Evolutionary conservation across 176 grass and related monocot species (phyloP).

Genomic region (Stipa capillata): DNA sequence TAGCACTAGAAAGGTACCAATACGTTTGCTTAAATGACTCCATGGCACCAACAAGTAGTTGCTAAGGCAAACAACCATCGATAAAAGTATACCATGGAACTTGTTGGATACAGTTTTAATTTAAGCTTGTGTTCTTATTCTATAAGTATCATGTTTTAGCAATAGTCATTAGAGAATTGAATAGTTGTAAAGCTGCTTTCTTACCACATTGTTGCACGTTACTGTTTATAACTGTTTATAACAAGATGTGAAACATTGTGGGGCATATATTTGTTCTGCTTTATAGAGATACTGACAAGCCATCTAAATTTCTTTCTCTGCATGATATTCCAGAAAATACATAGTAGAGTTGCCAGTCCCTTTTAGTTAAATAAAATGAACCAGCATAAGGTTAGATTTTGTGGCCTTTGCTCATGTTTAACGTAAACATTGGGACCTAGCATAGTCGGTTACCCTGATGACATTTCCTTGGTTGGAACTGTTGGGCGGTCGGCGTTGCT

Average conservation of each 20-base stretch:
- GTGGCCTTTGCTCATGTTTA: constrained; percentile 50
- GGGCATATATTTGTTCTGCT: neutral
- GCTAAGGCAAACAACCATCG: neutral
- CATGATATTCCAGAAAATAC: neutral
- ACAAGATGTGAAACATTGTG: neutral
- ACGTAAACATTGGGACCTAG: constrained; percentile 87
- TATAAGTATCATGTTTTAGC: neutral
- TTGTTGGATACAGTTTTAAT: neutral
- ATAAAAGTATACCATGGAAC: neutral
- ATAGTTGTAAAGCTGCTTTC: neutral
- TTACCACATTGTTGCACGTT: neutral
- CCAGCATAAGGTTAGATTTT: neutral
- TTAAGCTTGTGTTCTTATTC: neutral
- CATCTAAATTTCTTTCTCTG: neutral
- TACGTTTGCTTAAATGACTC: neutral
- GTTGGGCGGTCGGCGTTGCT: constrained; percentile 74
- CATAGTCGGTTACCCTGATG: constrained; percentile 65
- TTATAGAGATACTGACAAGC: neutral
- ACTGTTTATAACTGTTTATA: neutral
- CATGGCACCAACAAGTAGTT: neutral
- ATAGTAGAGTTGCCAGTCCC: neutral
- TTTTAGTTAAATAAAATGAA: constrained; percentile 9
- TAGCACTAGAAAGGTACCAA: neutral
- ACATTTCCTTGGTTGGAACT: constrained; percentile 69
- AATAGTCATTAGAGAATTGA: neutral